Base-by-base conservation (phyloP, 2,329 filamentous ascomycete genomes). In the Ceratocystis smalleyi region DNA sequence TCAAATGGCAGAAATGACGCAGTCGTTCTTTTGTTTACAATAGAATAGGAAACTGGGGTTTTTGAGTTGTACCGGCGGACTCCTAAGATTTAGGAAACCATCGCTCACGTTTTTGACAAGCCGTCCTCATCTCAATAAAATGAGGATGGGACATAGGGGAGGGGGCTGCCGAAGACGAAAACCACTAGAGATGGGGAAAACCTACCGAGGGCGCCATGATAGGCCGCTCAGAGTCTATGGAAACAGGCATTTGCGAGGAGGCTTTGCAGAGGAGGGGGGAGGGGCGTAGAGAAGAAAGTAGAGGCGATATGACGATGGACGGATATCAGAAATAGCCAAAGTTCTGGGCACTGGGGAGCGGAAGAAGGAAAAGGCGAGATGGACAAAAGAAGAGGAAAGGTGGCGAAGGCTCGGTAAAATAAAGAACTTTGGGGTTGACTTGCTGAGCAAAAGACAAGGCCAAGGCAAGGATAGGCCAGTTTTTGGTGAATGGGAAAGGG, bases 121-220 rank as follows among this genome's bases (percentile, higher is more conserved):
- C 35, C 35, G 10, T 40, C 22, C 27, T 51, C 47, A 51, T 51
- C 22, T 51, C 47, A 24, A 51, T 27, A 27, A 51, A 51, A 51
- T 43, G n/a, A 27, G 40, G 24, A 40, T 19, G 19, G n/a, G 12
- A 22, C 15, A 12, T 24, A n/a, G 30, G 63, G 59, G 51, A 59
- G 65, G 55, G 55, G 61, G 66, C 45, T 22, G 59, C 35, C 35
- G 35, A 40, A 40, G 10, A 12, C 35, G 35, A 40, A 40, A 40
- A 12, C 35, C 35, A 40, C 35, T 55, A 43, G 55, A 51, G 24
- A 68, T 68, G 59, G 60, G 61, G 67, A 66, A 67, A 67, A 81
- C 81, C 64, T 81, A 84, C 81, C 71, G 81, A 83, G 59, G 81
- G 78, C 66, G 80, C 80, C 81, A 84, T 83, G 72, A 84, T 84